Conservation (phyloP, 2,329 filamentous ascomycete species). For the Penicillium sp. region DNA sequence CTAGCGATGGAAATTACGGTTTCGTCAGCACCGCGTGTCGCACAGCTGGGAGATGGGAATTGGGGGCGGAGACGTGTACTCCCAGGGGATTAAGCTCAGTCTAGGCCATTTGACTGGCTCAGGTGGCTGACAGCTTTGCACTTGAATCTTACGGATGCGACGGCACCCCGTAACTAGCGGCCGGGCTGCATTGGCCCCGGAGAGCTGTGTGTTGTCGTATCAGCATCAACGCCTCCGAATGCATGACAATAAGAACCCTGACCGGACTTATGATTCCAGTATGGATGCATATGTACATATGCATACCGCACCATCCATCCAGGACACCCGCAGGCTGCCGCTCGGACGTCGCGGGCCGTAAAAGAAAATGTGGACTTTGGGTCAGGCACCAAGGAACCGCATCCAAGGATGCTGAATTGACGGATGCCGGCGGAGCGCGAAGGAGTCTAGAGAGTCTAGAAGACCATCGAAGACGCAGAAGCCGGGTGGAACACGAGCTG, state of each 20-base stretch:
- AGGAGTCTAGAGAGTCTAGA: constrained; percentile 18
- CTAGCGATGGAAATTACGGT: constrained; percentile 15
- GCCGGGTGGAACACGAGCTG: constrained; percentile 11
- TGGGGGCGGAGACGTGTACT: background rate
- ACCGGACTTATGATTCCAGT: background rate
- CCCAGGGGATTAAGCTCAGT: constrained; percentile 5
- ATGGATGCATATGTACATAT: background rate
- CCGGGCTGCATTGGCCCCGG: constrained; percentile 3
- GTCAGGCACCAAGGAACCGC: constrained; percentile 2
- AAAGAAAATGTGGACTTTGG: constrained; percentile 14
- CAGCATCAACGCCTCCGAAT: background rate
- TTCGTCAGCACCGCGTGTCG: constrained; percentile 22
- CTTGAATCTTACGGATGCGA: constrained; percentile 6
- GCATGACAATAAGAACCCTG: background rate
- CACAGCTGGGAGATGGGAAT: constrained; percentile 7
- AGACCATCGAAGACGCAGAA: constrained; percentile 14
- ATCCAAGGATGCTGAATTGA: constrained; percentile 5
- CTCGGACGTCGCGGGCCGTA: constrained; percentile 16
- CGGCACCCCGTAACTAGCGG: constrained; percentile 10
- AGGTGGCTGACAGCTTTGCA: constrained; percentile 8
- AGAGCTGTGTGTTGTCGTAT: background rate
- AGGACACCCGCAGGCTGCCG: constrained; percentile 15
- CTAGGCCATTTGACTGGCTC: constrained; percentile 23
- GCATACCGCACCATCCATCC: background rate
- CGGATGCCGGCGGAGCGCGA: background rate